phyloP scores from a whole-genome alignment of 768 basidiomycete species.

The Suillus alpinus region DNA sequence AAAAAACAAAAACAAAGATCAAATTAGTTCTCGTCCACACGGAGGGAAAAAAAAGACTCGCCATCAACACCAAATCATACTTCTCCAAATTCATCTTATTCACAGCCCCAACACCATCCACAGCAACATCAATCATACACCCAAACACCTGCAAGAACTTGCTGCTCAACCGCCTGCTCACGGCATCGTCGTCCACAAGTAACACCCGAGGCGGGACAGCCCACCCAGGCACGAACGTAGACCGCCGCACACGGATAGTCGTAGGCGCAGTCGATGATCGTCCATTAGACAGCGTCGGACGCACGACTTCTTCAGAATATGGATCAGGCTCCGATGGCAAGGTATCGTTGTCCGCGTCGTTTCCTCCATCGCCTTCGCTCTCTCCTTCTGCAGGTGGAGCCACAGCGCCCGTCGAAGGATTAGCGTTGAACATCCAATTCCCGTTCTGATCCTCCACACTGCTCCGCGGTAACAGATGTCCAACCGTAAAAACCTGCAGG shows the following conservation, averaged over 20 bases:
- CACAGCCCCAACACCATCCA: constrained; percentile 89
- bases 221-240: constrained; percentile 87
- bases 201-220: constrained; percentile 87
- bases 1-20: not conserved
- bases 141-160: constrained; percentile 97
- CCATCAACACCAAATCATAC: constrained; percentile 96
- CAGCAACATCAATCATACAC: constrained; percentile 90
- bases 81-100: constrained; percentile 96
- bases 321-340: constrained; percentile 19
- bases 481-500: constrained; percentile 77
- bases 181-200: constrained; percentile 93
- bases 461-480: constrained; percentile 66
- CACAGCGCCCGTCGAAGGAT: constrained; percentile 9
- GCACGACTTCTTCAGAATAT: constrained; percentile 38
- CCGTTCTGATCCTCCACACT: constrained; percentile 50
- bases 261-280: constrained; percentile 13
- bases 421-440: constrained; percentile 57
- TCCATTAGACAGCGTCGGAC: constrained; percentile 34
- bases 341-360: constrained; percentile 19
- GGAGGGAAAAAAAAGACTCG: constrained; percentile 33
- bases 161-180: constrained; percentile 82
- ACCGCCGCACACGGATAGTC: constrained; percentile 60
- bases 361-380: constrained; percentile 17
- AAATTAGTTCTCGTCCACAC: constrained; percentile 4
- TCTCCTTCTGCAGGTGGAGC: constrained; percentile 18